Evolutionary conservation across 2,329 filamentous ascomycete species (phyloP).

Genomic region (Fusarium foetens): DNA sequence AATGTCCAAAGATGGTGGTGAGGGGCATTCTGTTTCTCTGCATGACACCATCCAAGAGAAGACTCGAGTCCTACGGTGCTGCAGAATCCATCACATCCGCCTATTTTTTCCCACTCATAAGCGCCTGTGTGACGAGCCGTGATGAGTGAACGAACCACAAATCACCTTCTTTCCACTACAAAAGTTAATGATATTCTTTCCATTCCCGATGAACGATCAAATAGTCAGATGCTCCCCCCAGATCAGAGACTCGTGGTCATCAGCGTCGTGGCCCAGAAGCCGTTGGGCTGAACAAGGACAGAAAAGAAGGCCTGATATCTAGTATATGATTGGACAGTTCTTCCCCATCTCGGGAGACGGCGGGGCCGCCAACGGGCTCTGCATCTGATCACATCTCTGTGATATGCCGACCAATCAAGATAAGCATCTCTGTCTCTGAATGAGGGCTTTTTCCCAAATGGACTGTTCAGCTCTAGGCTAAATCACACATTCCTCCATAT

Average conservation of each 20-base stretch:
- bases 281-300: slow-evolving; percentile 22
- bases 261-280: slow-evolving; percentile 24
- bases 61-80: slow-evolving; percentile 29
- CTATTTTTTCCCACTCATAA: slow-evolving; percentile 27
- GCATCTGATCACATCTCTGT: slow-evolving; percentile 37
- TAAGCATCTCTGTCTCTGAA: slow-evolving; percentile 11
- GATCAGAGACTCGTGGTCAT: slow-evolving; percentile 38
- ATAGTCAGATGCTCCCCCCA: slow-evolving; percentile 36
- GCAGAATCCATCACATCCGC: slow-evolving; percentile 33
- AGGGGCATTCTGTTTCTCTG: slow-evolving; percentile 37
- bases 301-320: not conserved
- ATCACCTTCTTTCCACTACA: slow-evolving; percentile 8
- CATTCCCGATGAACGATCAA: not conserved
- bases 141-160: slow-evolving; percentile 20
- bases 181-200: not conserved
- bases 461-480: slow-evolving; percentile 21
- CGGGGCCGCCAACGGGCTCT: slow-evolving; percentile 33
- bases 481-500: slow-evolving; percentile 11
- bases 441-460: slow-evolving; percentile 29
- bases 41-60: slow-evolving; percentile 44
- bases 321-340: slow-evolving; percentile 22
- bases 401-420: slow-evolving; percentile 24
- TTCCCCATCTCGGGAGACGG: slow-evolving; percentile 31
- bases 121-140: slow-evolving; percentile 32
- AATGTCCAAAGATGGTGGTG: slow-evolving; percentile 30